Conservation (phyloP, 164 flowering plant species). For the Berberis thunbergii region DNA sequence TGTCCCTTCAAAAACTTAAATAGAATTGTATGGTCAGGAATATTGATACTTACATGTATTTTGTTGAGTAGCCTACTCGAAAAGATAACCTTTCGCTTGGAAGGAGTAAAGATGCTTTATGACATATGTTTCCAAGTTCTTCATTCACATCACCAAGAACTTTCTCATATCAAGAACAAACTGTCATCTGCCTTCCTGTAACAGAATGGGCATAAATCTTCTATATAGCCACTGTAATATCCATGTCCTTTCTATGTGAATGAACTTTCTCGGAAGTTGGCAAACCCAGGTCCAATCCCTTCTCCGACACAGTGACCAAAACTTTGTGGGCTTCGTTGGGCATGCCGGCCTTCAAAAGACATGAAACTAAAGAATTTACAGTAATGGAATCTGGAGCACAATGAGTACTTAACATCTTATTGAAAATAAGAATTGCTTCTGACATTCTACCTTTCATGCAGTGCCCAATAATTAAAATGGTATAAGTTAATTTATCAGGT, state of each 20-base stretch:
- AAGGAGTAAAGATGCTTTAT: no score
- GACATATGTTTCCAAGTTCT: no score
- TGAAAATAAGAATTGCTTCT: slow-evolving; percentile 57
- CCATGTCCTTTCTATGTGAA: slow-evolving; percentile 19
- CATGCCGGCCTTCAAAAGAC: slow-evolving; percentile 86
- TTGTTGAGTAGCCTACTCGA: no score
- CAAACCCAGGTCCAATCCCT: slow-evolving; percentile 18
- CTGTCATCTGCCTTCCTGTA: no score
- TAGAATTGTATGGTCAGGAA: no score
- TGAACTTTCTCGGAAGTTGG: slow-evolving; percentile 20
- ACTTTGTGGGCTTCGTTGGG: slow-evolving; percentile 62
- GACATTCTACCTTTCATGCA: slow-evolving; percentile 88
- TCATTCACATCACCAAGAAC: no score
- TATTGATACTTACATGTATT: no score
- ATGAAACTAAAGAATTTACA: slow-evolving; percentile 43
- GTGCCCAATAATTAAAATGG: slow-evolving; percentile 86
- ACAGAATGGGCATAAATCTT: no score
- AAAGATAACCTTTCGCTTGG: no score
- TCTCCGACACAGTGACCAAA: slow-evolving; percentile 17
- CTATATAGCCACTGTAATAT: slow-evolving; percentile 45
- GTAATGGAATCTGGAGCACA: slow-evolving; percentile 71
- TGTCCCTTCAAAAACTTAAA: no score
- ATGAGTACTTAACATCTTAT: slow-evolving; percentile 52
- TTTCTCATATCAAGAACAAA: no score
- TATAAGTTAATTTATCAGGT: slow-evolving; percentile 75